Conservation (phyloP, 192 early-diverging fungal genomes). For the Pilobolus umbonatus region DNA sequence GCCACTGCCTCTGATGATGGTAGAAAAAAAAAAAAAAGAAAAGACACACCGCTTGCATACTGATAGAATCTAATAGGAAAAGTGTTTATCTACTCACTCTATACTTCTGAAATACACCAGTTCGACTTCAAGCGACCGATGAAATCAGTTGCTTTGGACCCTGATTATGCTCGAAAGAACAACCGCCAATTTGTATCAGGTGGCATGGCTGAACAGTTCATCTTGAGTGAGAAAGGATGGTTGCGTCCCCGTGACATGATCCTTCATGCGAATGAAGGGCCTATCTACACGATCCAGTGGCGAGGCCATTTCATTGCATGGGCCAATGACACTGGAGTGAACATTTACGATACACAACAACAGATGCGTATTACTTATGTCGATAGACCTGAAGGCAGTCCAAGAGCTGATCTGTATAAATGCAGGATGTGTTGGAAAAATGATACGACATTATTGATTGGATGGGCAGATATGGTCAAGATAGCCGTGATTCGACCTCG, state of each 20-base stretch:
- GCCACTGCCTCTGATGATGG: constrained; percentile 93
- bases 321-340: constrained; percentile 88
- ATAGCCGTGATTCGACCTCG: constrained; percentile 60
- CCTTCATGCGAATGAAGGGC: constrained; percentile 85
- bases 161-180: constrained; percentile 70
- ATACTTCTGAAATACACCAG: constrained; percentile 59
- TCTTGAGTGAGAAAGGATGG: constrained; percentile 92
- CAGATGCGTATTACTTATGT: constrained; percentile 80
- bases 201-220: constrained; percentile 83
- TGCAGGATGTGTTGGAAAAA: constrained; percentile 87
- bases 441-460: constrained; percentile 74
- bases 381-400: constrained; percentile 70
- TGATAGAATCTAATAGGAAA: constrained; percentile 71
- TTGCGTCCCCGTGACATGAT: constrained; percentile 76
- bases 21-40: constrained; percentile 26
- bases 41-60: not conserved
- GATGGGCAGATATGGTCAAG: constrained; percentile 94
- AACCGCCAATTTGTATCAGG: constrained; percentile 84
- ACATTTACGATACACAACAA: constrained; percentile 74
- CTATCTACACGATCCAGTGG: constrained; percentile 87
- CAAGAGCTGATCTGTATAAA: constrained; percentile 74
- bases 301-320: constrained; percentile 81
- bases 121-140: constrained; percentile 86
- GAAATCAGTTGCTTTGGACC: constrained; percentile 86
- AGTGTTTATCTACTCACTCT: constrained; percentile 82